Base-by-base conservation (phyloP, 768 basidiomycete species). In the Tricholoma sp. region DNA sequence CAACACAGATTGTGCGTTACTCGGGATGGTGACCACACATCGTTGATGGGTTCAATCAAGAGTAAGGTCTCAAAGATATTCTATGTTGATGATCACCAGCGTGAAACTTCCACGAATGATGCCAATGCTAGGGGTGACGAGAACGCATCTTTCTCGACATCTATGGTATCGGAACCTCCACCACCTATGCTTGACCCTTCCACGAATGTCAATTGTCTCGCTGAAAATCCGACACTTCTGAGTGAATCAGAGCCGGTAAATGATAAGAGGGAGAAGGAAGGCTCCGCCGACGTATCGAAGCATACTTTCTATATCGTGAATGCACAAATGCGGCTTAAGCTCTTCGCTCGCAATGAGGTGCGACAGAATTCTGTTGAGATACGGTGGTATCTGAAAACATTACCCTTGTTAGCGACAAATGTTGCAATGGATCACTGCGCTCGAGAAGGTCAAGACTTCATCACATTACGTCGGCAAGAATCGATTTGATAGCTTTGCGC, bases 261-360 rank as follows among this genome's bases (percentile, higher is more conserved):
- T 43, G 71, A 75, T 53, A 76, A 75, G 57, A 79, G 76, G 70
- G 78, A 72, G 72, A 79, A 70, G 64, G 79, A 76, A 69, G 69
- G 72, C 54, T 64, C 71, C 1, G 76, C 76, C 35, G 86, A 91
- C 57, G 88, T 94, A 5, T 91, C 89, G 39, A 92, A 90, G 63
- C 96, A 98, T 71, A 96, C 92, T 1, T 98, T 98, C 71, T 97
- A 91, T 65, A 83, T 99, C 57, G 79, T 86, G 59, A 98, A 97
- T 67, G 87, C 92, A 7, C 96, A 99, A 71, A 85, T 89, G 80
- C 81, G 83, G 55, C 72, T 98, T 61, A 94, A 95, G 71, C 69
- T 98, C 12, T 84, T 83, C 57, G 94, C 97, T 7, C 86, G 85
- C 67, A 96, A 88, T 67, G 91, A 97, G 74, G 91, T 89, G 46